Conservation (phyloP, 1,284 basidiomycete genomes). For the Sphaerobolus stellatus region DNA sequence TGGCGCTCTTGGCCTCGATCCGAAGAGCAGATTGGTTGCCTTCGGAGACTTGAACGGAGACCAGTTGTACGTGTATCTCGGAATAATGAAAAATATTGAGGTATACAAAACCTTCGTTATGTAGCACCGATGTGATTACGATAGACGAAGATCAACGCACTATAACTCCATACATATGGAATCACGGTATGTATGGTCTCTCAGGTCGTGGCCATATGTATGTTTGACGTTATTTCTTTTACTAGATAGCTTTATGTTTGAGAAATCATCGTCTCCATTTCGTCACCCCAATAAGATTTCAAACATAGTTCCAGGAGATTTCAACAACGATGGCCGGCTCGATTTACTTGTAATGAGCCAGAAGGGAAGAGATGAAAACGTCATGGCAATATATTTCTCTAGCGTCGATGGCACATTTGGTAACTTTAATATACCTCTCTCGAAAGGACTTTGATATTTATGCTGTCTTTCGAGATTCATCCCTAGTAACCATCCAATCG, state of each 20-base stretch:
- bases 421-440: slow-evolving; percentile 29
- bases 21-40: slow-evolving; percentile 75
- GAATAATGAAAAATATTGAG: slow-evolving; percentile 2
- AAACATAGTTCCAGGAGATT: slow-evolving; percentile 92
- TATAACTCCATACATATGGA: slow-evolving; percentile 79
- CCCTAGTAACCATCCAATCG: slow-evolving; percentile 58
- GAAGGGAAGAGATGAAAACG: slow-evolving; percentile 49
- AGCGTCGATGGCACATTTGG: slow-evolving; percentile 65
- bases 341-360: slow-evolving; percentile 88
- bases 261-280: slow-evolving; percentile 53
- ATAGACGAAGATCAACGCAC: slow-evolving; percentile 73
- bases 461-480: no score
- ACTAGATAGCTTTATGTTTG: slow-evolving; percentile 64
- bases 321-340: slow-evolving; percentile 86
- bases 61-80: slow-evolving; percentile 71
- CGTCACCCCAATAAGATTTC: slow-evolving; percentile 54
- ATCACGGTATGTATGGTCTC: slow-evolving; percentile 59
- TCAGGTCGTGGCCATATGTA: neutral
- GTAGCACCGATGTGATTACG: slow-evolving; percentile 79
- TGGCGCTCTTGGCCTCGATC: slow-evolving; percentile 76
- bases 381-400: slow-evolving; percentile 70
- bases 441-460: neutral
- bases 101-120: slow-evolving; percentile 1
- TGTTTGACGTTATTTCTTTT: neutral
- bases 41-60: slow-evolving; percentile 96